Conservation (phyloP, 805 yeast genomes). For the Blastobotrys americana region DNA sequence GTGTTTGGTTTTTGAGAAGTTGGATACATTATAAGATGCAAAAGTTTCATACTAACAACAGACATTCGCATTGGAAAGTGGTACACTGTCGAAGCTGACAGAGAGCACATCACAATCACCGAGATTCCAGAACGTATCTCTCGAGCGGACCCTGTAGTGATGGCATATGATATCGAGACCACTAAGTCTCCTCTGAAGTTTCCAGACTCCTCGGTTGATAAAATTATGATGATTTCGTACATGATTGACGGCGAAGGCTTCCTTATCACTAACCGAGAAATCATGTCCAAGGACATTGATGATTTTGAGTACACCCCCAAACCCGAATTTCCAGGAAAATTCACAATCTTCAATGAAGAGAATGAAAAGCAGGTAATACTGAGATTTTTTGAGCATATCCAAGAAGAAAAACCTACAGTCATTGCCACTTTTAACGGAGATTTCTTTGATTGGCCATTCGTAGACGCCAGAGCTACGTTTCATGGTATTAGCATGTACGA, state of each 20-base stretch:
- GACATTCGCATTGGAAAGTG: constrained; percentile 89
- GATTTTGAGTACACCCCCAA: constrained; percentile 97
- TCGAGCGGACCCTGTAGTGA: constrained; percentile 93
- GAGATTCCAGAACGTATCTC: constrained; percentile 72
- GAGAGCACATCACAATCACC: constrained; percentile 45
- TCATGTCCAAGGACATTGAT: constrained; percentile 88
- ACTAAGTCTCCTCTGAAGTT: constrained; percentile 93
- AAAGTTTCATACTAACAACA: not conserved
- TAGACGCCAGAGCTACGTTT: constrained; percentile 75
- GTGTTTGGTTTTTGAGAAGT: not conserved
- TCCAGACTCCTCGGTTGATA: constrained; percentile 86
- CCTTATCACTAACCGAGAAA: constrained; percentile 87
- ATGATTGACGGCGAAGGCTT: constrained; percentile 98
- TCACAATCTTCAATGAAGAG: constrained; percentile 82
- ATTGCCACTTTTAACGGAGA: constrained; percentile 98
- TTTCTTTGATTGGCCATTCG: constrained; percentile 98
- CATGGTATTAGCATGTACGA: constrained; percentile 85
- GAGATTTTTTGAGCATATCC: constrained; percentile 81
- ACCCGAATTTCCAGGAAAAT: constrained; percentile 88
- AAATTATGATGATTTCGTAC: constrained; percentile 97
- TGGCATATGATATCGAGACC: constrained; percentile 97
- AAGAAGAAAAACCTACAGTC: constrained; percentile 89
- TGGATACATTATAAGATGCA: not conserved
- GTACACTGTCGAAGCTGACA: constrained; percentile 70
- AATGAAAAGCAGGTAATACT: constrained; percentile 70